A percentile compares a stretch with the other conserved stretches of the same genome.
Evolutionary conservation across 2,329 filamentous ascomycete genomes (phyloP).

Genomic region (Monosporascus sp.): DNA sequence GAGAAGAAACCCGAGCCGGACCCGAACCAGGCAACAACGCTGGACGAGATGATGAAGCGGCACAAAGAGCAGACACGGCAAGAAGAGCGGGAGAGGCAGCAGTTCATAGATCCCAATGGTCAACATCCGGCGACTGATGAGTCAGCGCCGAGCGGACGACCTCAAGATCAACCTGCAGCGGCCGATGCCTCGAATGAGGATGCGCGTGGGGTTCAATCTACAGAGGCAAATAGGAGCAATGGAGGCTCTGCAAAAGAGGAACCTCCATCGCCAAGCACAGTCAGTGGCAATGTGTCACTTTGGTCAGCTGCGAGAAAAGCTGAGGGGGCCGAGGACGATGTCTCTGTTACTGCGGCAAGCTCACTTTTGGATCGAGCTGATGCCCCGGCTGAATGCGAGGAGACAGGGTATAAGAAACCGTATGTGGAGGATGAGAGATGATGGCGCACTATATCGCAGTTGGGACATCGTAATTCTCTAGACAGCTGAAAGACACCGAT

Average conservation of each 20-base stretch:
- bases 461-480: too few relatives aligned
- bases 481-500: too few relatives aligned
- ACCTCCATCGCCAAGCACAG: constrained; percentile 16
- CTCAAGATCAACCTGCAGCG: background rate
- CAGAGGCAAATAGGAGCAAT: background rate
- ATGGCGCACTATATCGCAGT: background rate
- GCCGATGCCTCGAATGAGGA: background rate
- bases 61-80: constrained; percentile 20
- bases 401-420: constrained; percentile 13
- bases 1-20: constrained; percentile 28
- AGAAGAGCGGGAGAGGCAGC: constrained; percentile 17
- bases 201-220: background rate
- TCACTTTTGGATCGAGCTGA: constrained; percentile 14
- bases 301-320: constrained; percentile 18
- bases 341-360: constrained; percentile 20
- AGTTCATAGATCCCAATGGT: constrained; percentile 8
- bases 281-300: constrained; percentile 21
- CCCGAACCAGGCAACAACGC: constrained; percentile 17
- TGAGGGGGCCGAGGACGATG: constrained; percentile 12
- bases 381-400: background rate
- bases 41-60: constrained; percentile 26
- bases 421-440: constrained; percentile 19
- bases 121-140: constrained; percentile 4
- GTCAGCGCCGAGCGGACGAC: background rate
- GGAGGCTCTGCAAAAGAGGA: background rate